Conservation (phyloP, 2,329 filamentous ascomycete species). For the Colletotrichum sp. region DNA sequence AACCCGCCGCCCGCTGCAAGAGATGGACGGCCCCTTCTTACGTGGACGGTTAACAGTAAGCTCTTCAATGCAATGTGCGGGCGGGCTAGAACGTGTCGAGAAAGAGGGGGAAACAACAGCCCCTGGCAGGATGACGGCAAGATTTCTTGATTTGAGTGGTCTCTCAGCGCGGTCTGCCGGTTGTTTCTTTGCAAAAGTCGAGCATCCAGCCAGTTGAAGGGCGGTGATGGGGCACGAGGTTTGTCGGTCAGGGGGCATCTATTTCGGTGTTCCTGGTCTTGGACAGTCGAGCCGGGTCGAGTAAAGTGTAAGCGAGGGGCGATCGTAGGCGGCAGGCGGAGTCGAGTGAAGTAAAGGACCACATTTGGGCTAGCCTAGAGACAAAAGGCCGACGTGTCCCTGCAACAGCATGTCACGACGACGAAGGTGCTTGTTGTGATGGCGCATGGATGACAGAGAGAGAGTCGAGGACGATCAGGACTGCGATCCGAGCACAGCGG, state of each 20-base stretch:
- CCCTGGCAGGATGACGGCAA: background rate
- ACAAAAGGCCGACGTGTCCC: background rate
- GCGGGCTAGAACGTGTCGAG: slow-evolving; percentile 2
- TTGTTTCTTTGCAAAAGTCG: background rate
- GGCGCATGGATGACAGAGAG: background rate
- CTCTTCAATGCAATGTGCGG: background rate
- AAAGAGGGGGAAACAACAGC: background rate
- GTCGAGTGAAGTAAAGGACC: slow-evolving; percentile 1
- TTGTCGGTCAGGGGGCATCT: slow-evolving; percentile 4
- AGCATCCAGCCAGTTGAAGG: background rate
- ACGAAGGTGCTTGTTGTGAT: background rate
- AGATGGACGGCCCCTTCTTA: background rate
- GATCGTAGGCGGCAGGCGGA: slow-evolving; percentile 7
- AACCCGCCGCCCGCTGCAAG: background rate
- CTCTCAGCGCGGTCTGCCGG: background rate
- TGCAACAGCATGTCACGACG: background rate
- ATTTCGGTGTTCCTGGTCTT: slow-evolving; percentile 2
- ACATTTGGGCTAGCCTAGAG: background rate
- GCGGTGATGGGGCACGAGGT: slow-evolving; percentile 10
- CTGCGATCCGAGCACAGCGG: background rate
- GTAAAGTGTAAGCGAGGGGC: slow-evolving; percentile 14
- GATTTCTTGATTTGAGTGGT: background rate
- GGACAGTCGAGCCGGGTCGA: slow-evolving; percentile 1
- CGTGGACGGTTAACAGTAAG: background rate
- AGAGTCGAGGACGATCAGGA: slow-evolving; percentile 4